Evolutionary conservation across 2,329 filamentous ascomycete genomes (phyloP).

Genomic region (Aspergillus quadricinctus): DNA sequence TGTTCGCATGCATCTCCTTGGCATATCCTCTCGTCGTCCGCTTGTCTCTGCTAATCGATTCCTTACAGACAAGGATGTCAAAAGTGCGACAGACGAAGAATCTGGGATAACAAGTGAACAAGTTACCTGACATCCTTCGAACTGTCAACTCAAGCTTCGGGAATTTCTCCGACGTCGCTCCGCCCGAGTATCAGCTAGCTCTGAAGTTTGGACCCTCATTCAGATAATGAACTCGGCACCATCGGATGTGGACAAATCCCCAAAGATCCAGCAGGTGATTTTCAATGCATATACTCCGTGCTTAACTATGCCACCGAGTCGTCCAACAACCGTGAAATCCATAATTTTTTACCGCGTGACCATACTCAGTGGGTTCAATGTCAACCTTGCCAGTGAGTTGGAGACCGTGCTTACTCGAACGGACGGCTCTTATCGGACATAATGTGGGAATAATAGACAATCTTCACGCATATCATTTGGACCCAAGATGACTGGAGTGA

Average conservation of each 20-base stretch:
- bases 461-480: conserved; percentile 13
- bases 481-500: conserved; percentile 13
- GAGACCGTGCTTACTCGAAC: conserved; percentile 4
- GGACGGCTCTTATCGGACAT: conserved; percentile 11
- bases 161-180: conserved; percentile 2
- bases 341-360: neutral
- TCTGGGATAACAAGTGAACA: neutral
- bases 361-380: neutral
- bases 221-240: conserved; percentile 1
- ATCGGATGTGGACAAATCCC: conserved; percentile 9
- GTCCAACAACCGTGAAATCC: neutral
- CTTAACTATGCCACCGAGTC: neutral
- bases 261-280: neutral
- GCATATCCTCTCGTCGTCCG: neutral
- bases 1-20: neutral
- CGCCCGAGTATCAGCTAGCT: neutral
- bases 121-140: neutral
- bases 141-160: neutral
- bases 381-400: neutral
- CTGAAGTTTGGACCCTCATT: neutral
- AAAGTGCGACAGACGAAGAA: neutral
- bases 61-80: neutral
- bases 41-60: neutral
- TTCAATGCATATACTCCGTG: neutral
- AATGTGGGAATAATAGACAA: neutral